phyloP scores from a whole-genome alignment of 2,329 filamentous ascomycete genomes.

The Ceratocystis albifundus region DNA sequence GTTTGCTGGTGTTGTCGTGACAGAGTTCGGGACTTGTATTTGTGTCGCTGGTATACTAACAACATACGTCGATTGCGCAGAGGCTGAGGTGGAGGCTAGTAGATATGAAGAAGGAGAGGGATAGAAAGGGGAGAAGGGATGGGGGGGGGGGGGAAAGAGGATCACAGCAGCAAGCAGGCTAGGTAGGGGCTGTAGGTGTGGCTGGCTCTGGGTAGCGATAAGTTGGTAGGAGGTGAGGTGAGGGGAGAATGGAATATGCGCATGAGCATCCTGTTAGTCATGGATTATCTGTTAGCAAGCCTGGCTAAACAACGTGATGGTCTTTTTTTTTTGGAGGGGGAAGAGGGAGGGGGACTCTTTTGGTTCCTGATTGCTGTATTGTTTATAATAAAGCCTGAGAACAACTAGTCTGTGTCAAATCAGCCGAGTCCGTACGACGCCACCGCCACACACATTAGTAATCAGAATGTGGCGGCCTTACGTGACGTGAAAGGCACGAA shows the following conservation, averaged over 20 bases:
- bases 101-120: slow-evolving; percentile 7
- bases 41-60: not conserved
- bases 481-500: no score
- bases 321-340: no score
- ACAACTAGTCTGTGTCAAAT: no score
- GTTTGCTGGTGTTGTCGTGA: slow-evolving; percentile 27
- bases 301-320: no score
- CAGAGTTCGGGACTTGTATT: not conserved
- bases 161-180: not conserved
- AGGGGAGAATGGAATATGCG: not conserved
- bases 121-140: not conserved
- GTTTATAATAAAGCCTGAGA: no score
- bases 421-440: no score
- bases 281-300: not conserved
- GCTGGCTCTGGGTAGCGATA: no score
- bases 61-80: not conserved
- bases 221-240: not conserved
- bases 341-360: not conserved
- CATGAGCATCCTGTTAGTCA: not conserved
- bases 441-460: no score
- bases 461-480: no score
- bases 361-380: not conserved
- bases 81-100: not conserved
- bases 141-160: not conserved
- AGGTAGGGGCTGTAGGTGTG: not conserved